Evolutionary conservation across 2,329 filamentous ascomycete genomes (phyloP).

Genomic region (Teratosphaeria pseudoeucalypti): DNA sequence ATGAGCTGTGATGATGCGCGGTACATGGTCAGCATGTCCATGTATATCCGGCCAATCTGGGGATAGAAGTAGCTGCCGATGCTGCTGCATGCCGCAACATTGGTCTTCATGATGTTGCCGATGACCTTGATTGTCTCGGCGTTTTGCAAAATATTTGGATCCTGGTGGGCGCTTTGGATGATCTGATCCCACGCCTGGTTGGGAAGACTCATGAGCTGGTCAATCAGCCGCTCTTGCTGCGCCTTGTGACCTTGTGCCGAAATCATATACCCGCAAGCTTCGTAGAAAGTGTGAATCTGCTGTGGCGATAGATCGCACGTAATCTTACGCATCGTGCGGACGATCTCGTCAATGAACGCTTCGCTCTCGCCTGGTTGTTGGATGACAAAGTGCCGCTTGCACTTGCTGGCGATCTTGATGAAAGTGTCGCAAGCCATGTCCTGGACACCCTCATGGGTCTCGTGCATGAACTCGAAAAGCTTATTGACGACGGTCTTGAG

Average conservation of each 20-base stretch:
- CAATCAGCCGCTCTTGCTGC: slow-evolving; percentile 81
- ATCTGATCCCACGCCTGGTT: slow-evolving; percentile 95
- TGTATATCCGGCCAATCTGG: slow-evolving; percentile 93
- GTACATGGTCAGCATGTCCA: slow-evolving; percentile 99
- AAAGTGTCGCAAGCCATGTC: slow-evolving; percentile 99
- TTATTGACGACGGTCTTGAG: slow-evolving; percentile 99
- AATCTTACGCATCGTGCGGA: slow-evolving; percentile 89
- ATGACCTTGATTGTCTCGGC: slow-evolving; percentile 95
- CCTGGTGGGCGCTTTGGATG: slow-evolving; percentile 73
- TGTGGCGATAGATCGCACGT: slow-evolving; percentile 91
- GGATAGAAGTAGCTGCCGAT: slow-evolving; percentile 97
- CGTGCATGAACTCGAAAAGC: slow-evolving; percentile 99
- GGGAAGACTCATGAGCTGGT: slow-evolving; percentile 85
- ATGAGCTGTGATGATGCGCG: slow-evolving; percentile 93
- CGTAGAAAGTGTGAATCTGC: slow-evolving; percentile 97
- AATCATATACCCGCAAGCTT: slow-evolving; percentile 98
- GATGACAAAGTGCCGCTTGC: slow-evolving; percentile 92
- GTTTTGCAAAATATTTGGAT: slow-evolving; percentile 81
- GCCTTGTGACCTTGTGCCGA: slow-evolving; percentile 92
- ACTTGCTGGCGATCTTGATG: slow-evolving; percentile 98
- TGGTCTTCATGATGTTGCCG: slow-evolving; percentile 99
- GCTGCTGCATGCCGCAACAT: slow-evolving; percentile 94
- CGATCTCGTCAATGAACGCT: slow-evolving; percentile 97
- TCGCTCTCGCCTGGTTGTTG: slow-evolving; percentile 89
- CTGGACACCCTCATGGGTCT: slow-evolving; percentile 97